A percentile compares a stretch with the other conserved stretches of the same genome.
phyloP scores from a whole-genome alignment of 139 green algal species.

The Picochlorum sp. region DNA sequence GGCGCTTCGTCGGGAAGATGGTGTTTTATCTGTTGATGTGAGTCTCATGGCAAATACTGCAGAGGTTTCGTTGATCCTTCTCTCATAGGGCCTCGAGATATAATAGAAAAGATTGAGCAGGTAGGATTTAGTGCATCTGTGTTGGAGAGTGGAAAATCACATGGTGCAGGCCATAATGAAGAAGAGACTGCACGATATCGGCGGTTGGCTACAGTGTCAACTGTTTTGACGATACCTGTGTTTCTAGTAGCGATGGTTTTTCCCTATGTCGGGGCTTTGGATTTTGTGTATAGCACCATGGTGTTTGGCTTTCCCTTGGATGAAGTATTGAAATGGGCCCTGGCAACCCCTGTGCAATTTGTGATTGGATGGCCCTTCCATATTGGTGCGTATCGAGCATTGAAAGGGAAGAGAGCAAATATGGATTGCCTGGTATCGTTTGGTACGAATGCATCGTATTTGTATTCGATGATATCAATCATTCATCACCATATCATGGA shows the following conservation, averaged over 20 bases:
- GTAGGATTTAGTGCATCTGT: constrained; percentile 39
- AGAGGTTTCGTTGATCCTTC: constrained; percentile 57
- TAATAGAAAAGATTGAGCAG: constrained; percentile 59
- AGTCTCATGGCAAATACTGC: constrained; percentile 49
- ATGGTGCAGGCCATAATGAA: constrained; percentile 11
- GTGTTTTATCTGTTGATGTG: constrained; percentile 16
- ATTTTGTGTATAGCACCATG: constrained; percentile 12
- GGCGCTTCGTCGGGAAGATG: constrained; percentile 13
- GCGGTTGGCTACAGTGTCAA: constrained; percentile 26
- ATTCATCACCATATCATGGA: constrained; percentile 54
- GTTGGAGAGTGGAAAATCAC: not conserved
- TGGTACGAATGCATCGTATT: constrained; percentile 86
- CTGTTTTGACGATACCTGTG: constrained; percentile 75
- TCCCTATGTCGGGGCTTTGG: constrained; percentile 50
- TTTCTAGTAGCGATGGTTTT: constrained; percentile 86
- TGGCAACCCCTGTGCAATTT: constrained; percentile 89
- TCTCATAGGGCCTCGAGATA: constrained; percentile 47
- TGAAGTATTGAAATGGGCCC: constrained; percentile 68
- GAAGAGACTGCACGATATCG: constrained; percentile 49
- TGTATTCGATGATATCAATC: constrained; percentile 81
- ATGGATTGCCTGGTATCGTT: constrained; percentile 98
- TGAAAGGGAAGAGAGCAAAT: constrained; percentile 71
- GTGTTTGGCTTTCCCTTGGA: constrained; percentile 64
- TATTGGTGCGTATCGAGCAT: constrained; percentile 59
- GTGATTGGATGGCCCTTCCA: constrained; percentile 90